Conservation (phyloP, 2,329 filamentous ascomycete genomes). For the Claviceps cyperi region DNA sequence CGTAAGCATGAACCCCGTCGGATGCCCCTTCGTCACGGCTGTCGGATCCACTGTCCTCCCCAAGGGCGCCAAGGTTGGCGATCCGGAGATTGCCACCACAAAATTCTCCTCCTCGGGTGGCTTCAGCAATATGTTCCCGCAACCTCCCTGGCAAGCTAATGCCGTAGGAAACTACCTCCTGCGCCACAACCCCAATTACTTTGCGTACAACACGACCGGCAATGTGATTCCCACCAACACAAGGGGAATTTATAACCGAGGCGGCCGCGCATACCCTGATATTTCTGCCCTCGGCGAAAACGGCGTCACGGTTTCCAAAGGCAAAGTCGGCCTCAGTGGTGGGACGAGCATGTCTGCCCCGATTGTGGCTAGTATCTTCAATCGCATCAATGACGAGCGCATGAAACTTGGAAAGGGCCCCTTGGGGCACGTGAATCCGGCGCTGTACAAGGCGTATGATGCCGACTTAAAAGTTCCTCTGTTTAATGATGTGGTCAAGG, state of each 20-base stretch:
- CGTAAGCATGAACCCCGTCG: slow-evolving; percentile 30
- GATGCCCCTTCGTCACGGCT: slow-evolving; percentile 34
- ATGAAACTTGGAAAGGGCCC: slow-evolving; percentile 15
- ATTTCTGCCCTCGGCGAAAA: slow-evolving; percentile 29
- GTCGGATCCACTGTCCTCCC: slow-evolving; percentile 32
- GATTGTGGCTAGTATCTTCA: slow-evolving; percentile 20
- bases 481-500: slow-evolving; percentile 8
- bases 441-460: slow-evolving; percentile 11
- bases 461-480: no score
- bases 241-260: slow-evolving; percentile 27
- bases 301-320: slow-evolving; percentile 28
- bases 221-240: slow-evolving; percentile 6
- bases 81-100: slow-evolving; percentile 6
- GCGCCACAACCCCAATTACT: slow-evolving; percentile 7
- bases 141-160: slow-evolving; percentile 30
- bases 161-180: slow-evolving; percentile 10
- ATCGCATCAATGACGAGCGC: slow-evolving; percentile 17
- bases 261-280: slow-evolving; percentile 33
- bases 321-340: slow-evolving; percentile 26
- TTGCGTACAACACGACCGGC: slow-evolving; percentile 8
- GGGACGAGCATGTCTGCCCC: slow-evolving; percentile 32
- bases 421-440: slow-evolving; percentile 21
- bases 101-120: slow-evolving; percentile 33
- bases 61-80: slow-evolving; percentile 3
- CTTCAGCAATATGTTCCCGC: slow-evolving; percentile 33